Evolutionary conservation across 345 rosid genomes (phyloP).

Genomic region (Eucalyptus erythrocorys): DNA sequence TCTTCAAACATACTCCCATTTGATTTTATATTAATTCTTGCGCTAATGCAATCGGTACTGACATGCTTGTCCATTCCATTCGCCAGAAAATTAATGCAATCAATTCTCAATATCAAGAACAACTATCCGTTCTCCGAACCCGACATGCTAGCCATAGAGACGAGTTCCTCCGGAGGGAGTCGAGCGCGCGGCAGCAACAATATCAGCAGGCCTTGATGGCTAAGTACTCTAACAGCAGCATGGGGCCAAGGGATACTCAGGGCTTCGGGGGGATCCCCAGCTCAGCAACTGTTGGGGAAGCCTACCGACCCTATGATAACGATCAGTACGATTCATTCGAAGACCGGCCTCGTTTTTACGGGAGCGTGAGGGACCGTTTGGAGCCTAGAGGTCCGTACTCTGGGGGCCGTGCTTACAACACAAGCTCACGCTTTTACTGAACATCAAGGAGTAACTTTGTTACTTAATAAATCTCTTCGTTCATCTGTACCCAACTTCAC

Average conservation of each 20-base stretch:
- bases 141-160: conserved; percentile 59
- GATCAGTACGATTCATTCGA: conserved; percentile 45
- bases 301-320: conserved; percentile 28
- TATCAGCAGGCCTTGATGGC: conserved; percentile 40
- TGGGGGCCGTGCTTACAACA: conserved; percentile 49
- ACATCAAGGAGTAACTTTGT: not conserved
- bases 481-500: not conserved
- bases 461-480: not conserved
- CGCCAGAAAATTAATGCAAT: conserved; percentile 65
- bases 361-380: conserved; percentile 45
- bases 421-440: conserved; percentile 43
- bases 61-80: not conserved
- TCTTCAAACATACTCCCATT: not conserved
- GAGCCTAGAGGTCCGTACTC: conserved; percentile 56
- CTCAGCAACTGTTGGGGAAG: conserved; percentile 33
- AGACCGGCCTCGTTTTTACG: conserved; percentile 42
- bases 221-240: conserved; percentile 21
- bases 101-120: conserved; percentile 55
- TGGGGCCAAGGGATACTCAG: conserved; percentile 26
- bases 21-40: not conserved
- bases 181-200: conserved; percentile 45
- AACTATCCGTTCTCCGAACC: conserved; percentile 49
- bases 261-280: conserved; percentile 25
- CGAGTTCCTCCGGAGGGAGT: conserved; percentile 61
- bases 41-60: not conserved